Percentiles rank a stretch among this genome's conserved stretches.
Conservation (phyloP, 1,284 basidiomycete species). For the Microbotryum violaceum region DNA sequence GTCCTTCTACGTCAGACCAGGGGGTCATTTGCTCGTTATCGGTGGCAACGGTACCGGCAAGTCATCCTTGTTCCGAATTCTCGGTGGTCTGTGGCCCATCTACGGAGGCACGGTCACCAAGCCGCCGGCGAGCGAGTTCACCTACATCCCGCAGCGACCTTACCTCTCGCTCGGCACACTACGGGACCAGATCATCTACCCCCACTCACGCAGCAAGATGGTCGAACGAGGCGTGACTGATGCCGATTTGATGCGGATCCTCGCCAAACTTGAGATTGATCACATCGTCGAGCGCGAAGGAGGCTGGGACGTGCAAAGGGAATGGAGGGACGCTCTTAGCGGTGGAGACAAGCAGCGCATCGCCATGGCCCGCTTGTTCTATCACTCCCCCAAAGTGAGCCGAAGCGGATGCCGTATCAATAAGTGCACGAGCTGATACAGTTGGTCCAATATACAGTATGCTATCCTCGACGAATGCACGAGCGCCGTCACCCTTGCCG, state of each 20-base stretch:
- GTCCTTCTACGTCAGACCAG: slow-evolving; percentile 81
- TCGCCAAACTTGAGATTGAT: slow-evolving; percentile 77
- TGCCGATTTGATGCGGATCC: slow-evolving; percentile 62
- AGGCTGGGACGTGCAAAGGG: slow-evolving; percentile 73
- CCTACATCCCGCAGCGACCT: slow-evolving; percentile 91
- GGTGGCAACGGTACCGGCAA: slow-evolving; percentile 70
- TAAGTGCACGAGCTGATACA: neutral
- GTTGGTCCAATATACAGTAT: slow-evolving; percentile 52
- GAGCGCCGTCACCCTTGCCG: slow-evolving; percentile 81
- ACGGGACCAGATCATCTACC: slow-evolving; percentile 77
- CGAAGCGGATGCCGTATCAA: slow-evolving; percentile 5
- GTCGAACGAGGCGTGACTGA: slow-evolving; percentile 64
- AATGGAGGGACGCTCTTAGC: slow-evolving; percentile 88
- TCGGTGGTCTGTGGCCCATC: slow-evolving; percentile 95
- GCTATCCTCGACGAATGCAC: slow-evolving; percentile 96
- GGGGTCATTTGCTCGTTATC: slow-evolving; percentile 70
- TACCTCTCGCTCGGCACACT: slow-evolving; percentile 89
- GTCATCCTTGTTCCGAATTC: slow-evolving; percentile 85
- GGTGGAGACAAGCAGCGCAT: slow-evolving; percentile 64
- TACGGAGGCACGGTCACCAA: slow-evolving; percentile 91
- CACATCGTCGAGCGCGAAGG: slow-evolving; percentile 89
- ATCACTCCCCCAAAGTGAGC: slow-evolving; percentile 79
- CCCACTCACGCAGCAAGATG: slow-evolving; percentile 74
- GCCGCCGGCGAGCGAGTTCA: slow-evolving; percentile 79
- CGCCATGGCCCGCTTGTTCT: slow-evolving; percentile 94